These are phyloP conservation scores for Phytophthora cryptogea DNA, from an alignment of 352 stramenopile genomes.

Conservation along the genomic window DNA sequence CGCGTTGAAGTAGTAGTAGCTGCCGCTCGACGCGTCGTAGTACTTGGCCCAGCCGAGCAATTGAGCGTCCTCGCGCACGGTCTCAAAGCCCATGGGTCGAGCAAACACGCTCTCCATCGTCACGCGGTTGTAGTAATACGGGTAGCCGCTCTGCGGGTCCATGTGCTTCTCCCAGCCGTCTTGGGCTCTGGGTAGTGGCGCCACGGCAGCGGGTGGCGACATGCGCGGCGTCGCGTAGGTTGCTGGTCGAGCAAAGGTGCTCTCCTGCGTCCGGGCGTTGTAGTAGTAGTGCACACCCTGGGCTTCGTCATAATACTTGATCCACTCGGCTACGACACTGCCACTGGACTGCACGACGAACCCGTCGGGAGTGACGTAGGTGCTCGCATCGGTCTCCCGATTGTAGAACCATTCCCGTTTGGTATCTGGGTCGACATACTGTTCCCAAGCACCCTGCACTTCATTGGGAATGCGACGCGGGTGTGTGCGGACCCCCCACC, in stretches of 20 bases:
- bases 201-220: constrained; percentile 4
- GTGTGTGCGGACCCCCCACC: constrained; percentile 72
- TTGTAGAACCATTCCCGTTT: constrained; percentile 77
- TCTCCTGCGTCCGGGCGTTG: constrained; percentile 41
- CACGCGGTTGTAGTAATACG: constrained; percentile 84
- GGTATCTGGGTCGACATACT: constrained; percentile 54
- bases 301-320: constrained; percentile 73
- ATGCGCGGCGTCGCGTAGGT: constrained; percentile 39
- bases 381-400: constrained; percentile 57
- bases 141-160: constrained; percentile 47
- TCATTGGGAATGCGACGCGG: constrained; percentile 50
- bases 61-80: constrained; percentile 10
- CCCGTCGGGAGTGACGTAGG: constrained; percentile 46
- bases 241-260: constrained; percentile 32
- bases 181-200: constrained; percentile 5
- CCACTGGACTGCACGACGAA: constrained; percentile 21
- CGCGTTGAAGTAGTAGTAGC: constrained; percentile 76
- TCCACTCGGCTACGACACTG: constrained; percentile 27
- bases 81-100: constrained; percentile 37
- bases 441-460: constrained; percentile 56
- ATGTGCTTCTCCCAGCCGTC: constrained; percentile 55
- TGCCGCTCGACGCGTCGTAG: constrained; percentile 51
- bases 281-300: constrained; percentile 70
- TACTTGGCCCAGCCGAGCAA: constrained; percentile 52
- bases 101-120: constrained; percentile 76